Base-by-base conservation (phyloP, 805 yeast genomes). In the Saccharomyces kudriavzevii region DNA sequence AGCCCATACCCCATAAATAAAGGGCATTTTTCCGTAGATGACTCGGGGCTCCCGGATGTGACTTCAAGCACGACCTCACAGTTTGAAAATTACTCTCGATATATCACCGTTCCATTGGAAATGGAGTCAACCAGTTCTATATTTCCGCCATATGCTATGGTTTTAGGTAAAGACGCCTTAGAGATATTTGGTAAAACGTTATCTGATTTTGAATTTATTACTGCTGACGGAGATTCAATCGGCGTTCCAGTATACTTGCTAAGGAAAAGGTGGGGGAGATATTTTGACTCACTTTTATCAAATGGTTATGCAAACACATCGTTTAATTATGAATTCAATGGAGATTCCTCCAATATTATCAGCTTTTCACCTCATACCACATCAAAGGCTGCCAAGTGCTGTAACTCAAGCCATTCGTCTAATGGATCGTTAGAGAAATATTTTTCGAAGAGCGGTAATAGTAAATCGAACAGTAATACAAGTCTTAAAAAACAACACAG, bases 251-350 rank as follows among this genome's bases (percentile, higher is more conserved):
- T 82, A 49, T 75, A 73, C 56, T 70, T 87, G 2, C 73, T 87
- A 50, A 75, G 87, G 58, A 84, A 82, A 58, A 74, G 95, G 62
- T 87, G 95, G 95, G 94, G 94, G 0, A 68, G 80, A 35, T 83
- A 79, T 55, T 87, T 87, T 62, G 83, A 84, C 57, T 76, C 77
- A 57, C 59, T 86, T 25, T 65, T 87, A 31, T 75, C 89, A 0
- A 77, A 78, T 59, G 87, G 85, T 1, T 86, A 85, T 64, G 81
- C 86, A 0, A 73, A 79, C 53, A 83, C 87, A 9, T 67, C 69
- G 4, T 54, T 65, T 30, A 68, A 66, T 20, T 58, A 68, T 40
- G 72, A 70, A 25, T 55, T 50, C 27, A 55, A 47, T 27, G 56
- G 56, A 10, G 50, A 50, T 24, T 51, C 54, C n/a, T 49, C 58